phyloP scores from a whole-genome alignment of 2,329 filamentous ascomycete species.

The Keithomyces neogunnii region DNA sequence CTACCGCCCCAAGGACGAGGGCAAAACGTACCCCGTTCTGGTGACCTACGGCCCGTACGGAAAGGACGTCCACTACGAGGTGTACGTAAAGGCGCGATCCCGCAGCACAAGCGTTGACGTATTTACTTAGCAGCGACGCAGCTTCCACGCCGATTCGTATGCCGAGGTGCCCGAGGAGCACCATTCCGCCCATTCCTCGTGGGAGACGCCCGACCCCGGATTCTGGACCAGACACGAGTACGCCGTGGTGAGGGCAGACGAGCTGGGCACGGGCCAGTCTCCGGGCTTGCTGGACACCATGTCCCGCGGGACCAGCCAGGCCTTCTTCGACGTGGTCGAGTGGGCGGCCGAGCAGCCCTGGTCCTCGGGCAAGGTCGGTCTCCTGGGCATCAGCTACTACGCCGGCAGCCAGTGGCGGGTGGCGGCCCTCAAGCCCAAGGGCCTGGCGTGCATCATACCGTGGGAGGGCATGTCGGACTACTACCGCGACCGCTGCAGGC shows the following conservation, averaged over 20 bases:
- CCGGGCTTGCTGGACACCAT: conserved; percentile 40
- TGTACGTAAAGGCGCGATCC: conserved; percentile 22
- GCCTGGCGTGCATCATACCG: conserved; percentile 36
- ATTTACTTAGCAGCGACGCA: neutral
- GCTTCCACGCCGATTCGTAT: conserved; percentile 31
- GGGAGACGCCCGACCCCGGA: conserved; percentile 50
- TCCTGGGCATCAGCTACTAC: conserved; percentile 39
- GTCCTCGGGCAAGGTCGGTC: conserved; percentile 37
- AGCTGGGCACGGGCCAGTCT: conserved; percentile 38
- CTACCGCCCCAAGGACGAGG: conserved; percentile 23
- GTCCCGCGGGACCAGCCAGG: conserved; percentile 37
- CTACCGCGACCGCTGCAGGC: conserved; percentile 48
- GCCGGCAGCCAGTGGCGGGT: conserved; percentile 37
- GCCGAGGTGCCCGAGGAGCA: conserved; percentile 45
- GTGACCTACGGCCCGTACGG: conserved; percentile 68
- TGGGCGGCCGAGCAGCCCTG: conserved; percentile 38
- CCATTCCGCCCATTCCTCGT: conserved; percentile 43
- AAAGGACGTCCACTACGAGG: conserved; percentile 59
- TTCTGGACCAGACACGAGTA: conserved; percentile 49
- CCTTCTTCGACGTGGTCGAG: conserved; percentile 40
- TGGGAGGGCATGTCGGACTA: conserved; percentile 48
- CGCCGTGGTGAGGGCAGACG: conserved; percentile 44
- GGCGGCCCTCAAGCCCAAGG: conserved; percentile 34
- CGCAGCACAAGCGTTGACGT: neutral
- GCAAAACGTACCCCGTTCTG: conserved; percentile 43